Conservation (phyloP, 1,284 basidiomycete genomes). For the Pseudozyma sp. region DNA sequence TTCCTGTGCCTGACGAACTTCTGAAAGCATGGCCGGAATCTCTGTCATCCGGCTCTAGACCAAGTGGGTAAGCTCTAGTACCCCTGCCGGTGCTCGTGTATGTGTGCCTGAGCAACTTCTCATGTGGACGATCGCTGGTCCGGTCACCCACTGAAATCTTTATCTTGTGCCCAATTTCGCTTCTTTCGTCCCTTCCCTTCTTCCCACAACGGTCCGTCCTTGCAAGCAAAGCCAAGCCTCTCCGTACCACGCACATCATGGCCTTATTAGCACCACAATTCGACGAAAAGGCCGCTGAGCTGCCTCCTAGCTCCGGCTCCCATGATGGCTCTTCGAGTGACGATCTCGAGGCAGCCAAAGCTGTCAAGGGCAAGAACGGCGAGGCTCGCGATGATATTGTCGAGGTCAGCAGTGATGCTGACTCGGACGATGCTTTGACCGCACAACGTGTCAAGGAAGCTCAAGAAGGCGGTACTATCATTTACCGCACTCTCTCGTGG, state of each 20-base stretch:
- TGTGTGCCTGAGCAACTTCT: too few species aligned
- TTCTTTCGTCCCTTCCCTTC: neutral
- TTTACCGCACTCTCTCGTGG: slow-evolving; percentile 59
- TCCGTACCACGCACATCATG: slow-evolving; percentile 1
- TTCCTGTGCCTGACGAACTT: too few species aligned
- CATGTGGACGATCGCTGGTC: too few species aligned
- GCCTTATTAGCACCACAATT: slow-evolving; percentile 17
- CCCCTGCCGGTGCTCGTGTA: too few species aligned
- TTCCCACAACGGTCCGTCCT: neutral
- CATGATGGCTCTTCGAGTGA: slow-evolving; percentile 29
- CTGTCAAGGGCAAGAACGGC: slow-evolving; percentile 19
- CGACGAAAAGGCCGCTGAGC: slow-evolving; percentile 27
- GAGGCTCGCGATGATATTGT: slow-evolving; percentile 18
- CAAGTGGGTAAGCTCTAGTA: too few species aligned
- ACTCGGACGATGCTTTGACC: slow-evolving; percentile 31
- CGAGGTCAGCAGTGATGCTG: slow-evolving; percentile 28
- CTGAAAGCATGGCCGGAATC: too few species aligned
- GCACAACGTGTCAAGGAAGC: slow-evolving; percentile 32
- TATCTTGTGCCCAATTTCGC: too few species aligned
- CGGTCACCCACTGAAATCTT: too few species aligned
- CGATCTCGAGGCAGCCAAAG: slow-evolving; percentile 32
- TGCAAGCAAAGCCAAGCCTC: neutral
- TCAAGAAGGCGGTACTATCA: slow-evolving; percentile 51
- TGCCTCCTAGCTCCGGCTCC: slow-evolving; percentile 11
- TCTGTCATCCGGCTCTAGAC: too few species aligned